Conservation (phyloP, 441 rosid genomes). For the Aquilaria agallochum region DNA sequence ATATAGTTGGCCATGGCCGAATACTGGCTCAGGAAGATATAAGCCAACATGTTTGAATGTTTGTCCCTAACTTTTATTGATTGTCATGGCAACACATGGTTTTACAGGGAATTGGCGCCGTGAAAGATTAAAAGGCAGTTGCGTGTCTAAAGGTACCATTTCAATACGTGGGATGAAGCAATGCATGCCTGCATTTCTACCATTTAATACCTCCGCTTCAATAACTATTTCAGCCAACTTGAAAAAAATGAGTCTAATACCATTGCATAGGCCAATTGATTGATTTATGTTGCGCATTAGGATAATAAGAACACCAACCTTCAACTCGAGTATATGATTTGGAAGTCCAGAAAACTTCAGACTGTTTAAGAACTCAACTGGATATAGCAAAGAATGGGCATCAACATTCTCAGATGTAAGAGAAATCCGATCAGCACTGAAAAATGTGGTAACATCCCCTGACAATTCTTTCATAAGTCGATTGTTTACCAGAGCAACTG, state of each 20-base stretch:
- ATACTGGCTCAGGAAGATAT: too few relatives aligned
- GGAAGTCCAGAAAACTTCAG: not conserved
- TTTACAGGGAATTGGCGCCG: too few relatives aligned
- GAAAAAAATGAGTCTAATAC: not conserved
- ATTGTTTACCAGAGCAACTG: too few relatives aligned
- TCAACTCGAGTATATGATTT: constrained; percentile 5
- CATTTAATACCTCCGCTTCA: not conserved
- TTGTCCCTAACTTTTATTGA: too few relatives aligned
- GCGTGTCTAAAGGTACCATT: too few relatives aligned
- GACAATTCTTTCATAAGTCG: too few relatives aligned
- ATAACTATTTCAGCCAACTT: not conserved
- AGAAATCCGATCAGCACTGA: not conserved
- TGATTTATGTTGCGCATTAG: constrained; percentile 3
- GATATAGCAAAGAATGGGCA: not conserved
- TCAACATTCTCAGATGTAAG: not conserved
- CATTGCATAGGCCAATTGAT: constrained; percentile 2
- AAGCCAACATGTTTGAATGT: too few relatives aligned
- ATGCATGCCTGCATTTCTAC: not conserved
- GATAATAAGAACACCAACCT: constrained; percentile 4
- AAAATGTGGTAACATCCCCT: too few relatives aligned
- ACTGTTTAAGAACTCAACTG: not conserved
- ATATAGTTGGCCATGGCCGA: too few relatives aligned
- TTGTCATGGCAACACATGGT: too few relatives aligned
- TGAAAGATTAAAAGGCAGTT: too few relatives aligned
- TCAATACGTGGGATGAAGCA: too few relatives aligned